Evolutionary conservation across 305 asterid genomes (phyloP), one percentile per base, ranked within the genome.

Genomic region (Nicotiana rustica): DNA sequence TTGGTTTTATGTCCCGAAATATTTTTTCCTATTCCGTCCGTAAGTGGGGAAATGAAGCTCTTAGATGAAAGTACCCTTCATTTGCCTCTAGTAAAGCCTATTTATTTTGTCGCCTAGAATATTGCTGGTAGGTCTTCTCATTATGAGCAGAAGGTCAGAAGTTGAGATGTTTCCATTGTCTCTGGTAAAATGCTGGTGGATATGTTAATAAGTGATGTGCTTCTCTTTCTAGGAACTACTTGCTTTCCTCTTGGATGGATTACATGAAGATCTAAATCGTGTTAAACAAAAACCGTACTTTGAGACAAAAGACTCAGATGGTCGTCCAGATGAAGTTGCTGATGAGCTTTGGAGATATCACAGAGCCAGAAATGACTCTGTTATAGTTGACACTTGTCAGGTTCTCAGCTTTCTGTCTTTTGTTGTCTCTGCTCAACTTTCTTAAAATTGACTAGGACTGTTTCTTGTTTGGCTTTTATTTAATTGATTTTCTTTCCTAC

Each of bases 321-420:
- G 91, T 78, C 91, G 89, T 59, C 94, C 97, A 8, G 98, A 94
- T 86, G 92, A 91, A 86, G 94, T 96, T 66, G 99, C 98, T 0
- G 92, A 96, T 86, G 98, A 93, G 87, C 91, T 86, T 85, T 96
- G 99, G 99, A 93, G 96, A 85, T 90, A 96, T 87, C 99, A 94
- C 88, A 93, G 93, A 85, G 97, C 96, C 78, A 88, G 98, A 85
- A 96, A 96, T 83, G 94, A 96, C 89, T 96, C 99, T 38, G 88
- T 95, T 13, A 92, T 96, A 83, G 97, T 93, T 65, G 99, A 96
- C 86, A 88, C 91, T 83, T 96, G 98, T 84, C 98, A 96, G 97
- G 99, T 96, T 83, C 47, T 31, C 60, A 31, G 66, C 85, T 78
- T 86, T 44, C 70, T 49, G n/a, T 81, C 78, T 79, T 83, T 78